Percentiles rank a stretch among this genome's conserved stretches.
Conservation (phyloP, 2,329 filamentous ascomycete genomes). For the Cercospora beticola region DNA sequence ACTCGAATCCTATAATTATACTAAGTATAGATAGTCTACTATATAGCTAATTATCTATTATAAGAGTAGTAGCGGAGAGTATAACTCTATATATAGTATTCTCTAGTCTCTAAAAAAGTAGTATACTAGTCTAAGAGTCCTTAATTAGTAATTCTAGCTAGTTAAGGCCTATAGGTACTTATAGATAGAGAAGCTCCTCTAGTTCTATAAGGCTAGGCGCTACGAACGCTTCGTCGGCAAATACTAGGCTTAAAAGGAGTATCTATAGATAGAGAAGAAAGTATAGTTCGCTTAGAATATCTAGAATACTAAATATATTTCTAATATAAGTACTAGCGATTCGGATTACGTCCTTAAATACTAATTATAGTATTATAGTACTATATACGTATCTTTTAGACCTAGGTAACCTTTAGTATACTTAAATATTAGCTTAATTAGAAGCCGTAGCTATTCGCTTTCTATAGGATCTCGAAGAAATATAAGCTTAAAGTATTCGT, state of each 20-base stretch:
- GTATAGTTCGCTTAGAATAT: slow-evolving; percentile 19
- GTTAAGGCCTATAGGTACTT: background rate
- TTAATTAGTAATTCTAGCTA: slow-evolving; percentile 15
- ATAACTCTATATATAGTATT: background rate
- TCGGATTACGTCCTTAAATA: background rate
- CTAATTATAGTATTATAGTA: background rate
- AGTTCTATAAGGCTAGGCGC: background rate
- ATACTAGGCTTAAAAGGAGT: slow-evolving; percentile 19
- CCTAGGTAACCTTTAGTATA: slow-evolving; percentile 26
- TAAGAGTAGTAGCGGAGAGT: background rate
- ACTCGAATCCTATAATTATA: background rate
- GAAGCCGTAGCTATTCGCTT: slow-evolving; percentile 17
- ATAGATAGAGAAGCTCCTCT: background rate
- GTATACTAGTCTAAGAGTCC: background rate
- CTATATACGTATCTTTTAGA: slow-evolving; percentile 22
- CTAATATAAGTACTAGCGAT: slow-evolving; percentile 4
- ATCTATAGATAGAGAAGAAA: slow-evolving; percentile 23
- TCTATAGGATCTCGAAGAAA: slow-evolving; percentile 22
- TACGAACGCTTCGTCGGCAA: slow-evolving; percentile 21
- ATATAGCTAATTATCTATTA: background rate
- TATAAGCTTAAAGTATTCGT: slow-evolving; percentile 18
- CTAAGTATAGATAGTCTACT: background rate
- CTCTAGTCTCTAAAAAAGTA: background rate
- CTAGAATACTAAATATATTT: slow-evolving; percentile 22
- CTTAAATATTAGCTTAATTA: slow-evolving; percentile 23